Evolutionary conservation across 352 stramenopile species (phyloP).

Genomic region (Phytophthora hybrid): DNA sequence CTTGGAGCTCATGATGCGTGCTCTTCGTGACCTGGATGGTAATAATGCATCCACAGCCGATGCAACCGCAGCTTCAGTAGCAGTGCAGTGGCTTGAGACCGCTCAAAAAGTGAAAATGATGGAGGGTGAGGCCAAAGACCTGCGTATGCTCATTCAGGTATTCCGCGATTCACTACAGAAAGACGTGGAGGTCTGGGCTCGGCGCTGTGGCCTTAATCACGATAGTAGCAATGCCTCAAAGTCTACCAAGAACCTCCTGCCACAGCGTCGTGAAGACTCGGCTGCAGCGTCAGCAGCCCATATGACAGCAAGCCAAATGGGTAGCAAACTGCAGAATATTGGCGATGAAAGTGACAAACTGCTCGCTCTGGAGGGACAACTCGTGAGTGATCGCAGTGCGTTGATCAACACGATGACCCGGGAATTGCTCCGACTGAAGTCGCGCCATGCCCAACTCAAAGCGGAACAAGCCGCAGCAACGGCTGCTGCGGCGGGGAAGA

Average conservation of each 20-base stretch:
- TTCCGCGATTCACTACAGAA: slow-evolving; percentile 87
- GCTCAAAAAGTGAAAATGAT: slow-evolving; percentile 67
- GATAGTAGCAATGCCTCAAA: slow-evolving; percentile 26
- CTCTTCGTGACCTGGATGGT: slow-evolving; percentile 66
- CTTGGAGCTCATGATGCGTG: slow-evolving; percentile 81
- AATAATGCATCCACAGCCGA: slow-evolving; percentile 42
- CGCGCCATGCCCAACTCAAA: slow-evolving; percentile 55
- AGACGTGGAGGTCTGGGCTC: slow-evolving; percentile 79
- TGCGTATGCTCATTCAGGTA: slow-evolving; percentile 82
- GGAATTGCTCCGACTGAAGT: slow-evolving; percentile 69
- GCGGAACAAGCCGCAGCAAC: slow-evolving; percentile 22
- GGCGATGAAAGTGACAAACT: slow-evolving; percentile 77
- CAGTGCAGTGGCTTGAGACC: slow-evolving; percentile 59
- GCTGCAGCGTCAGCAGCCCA: slow-evolving; percentile 68
- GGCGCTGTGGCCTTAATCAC: slow-evolving; percentile 42
- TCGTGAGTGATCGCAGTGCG: slow-evolving; percentile 62
- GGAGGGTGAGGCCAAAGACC: slow-evolving; percentile 81
- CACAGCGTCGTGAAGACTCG: slow-evolving; percentile 59
- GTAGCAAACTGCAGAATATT: slow-evolving; percentile 85
- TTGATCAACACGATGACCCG: slow-evolving; percentile 82
- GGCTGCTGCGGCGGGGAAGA: slow-evolving; percentile 19
- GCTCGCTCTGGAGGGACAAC: slow-evolving; percentile 65
- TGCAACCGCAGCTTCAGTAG: slow-evolving; percentile 31
- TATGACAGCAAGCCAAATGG: slow-evolving; percentile 84
- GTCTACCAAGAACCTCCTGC: slow-evolving; percentile 39